Evolutionary conservation across 2,329 filamentous ascomycete species (phyloP).

Genomic region (Penicillium occitanis): DNA sequence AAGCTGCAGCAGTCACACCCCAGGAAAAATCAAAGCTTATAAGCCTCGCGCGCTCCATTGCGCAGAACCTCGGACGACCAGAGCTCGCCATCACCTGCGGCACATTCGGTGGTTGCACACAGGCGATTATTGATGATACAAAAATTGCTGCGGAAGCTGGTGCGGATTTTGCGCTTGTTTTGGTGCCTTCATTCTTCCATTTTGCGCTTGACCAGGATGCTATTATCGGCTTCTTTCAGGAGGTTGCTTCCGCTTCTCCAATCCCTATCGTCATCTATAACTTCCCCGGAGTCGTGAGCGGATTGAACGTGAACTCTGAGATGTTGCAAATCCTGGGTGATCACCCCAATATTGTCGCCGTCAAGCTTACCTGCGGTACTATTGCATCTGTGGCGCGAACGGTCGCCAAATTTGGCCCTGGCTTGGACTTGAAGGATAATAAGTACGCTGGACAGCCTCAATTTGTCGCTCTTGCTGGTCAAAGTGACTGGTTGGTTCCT

Average conservation of each 20-base stretch:
- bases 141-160: constrained; percentile 64
- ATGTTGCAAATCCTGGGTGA: constrained; percentile 33
- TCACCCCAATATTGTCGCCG: constrained; percentile 39
- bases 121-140: constrained; percentile 57
- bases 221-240: constrained; percentile 62
- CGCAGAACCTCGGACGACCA: constrained; percentile 33
- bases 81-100: constrained; percentile 45
- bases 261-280: constrained; percentile 52
- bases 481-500: constrained; percentile 53
- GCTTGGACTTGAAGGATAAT: constrained; percentile 11
- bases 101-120: constrained; percentile 41
- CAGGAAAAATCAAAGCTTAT: constrained; percentile 44
- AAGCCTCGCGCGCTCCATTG: constrained; percentile 40
- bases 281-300: constrained; percentile 46
- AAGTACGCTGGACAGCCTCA: constrained; percentile 20
- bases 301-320: constrained; percentile 47
- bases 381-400: constrained; percentile 46
- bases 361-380: constrained; percentile 41
- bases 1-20: constrained; percentile 44
- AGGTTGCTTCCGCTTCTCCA: constrained; percentile 57
- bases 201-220: constrained; percentile 62
- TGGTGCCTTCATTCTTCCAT: constrained; percentile 72
- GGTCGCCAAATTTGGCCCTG: constrained; percentile 37
- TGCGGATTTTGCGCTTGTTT: constrained; percentile 69
- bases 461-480: constrained; percentile 44